A percentile compares a stretch with the other conserved stretches of the same genome.
These are phyloP conservation scores for Hypomyces perniciosus DNA, from an alignment of 2,329 filamentous ascomycete species.

Conservation along the genomic window DNA sequence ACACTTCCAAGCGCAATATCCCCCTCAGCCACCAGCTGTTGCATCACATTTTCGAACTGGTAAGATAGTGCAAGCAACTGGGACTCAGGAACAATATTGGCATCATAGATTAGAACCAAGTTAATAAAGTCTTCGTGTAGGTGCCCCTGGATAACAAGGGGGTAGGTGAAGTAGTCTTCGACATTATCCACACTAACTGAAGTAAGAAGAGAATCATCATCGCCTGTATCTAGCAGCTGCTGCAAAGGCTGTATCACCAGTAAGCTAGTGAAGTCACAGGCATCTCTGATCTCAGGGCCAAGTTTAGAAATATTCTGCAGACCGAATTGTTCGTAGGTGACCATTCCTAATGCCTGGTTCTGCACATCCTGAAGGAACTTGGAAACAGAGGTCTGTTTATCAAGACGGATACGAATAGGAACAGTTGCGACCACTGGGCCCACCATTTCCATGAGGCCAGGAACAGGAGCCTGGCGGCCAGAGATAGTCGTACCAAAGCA, in stretches of 20 bases:
- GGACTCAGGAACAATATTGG: not conserved
- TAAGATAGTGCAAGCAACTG: constrained; percentile 9
- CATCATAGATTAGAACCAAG: constrained; percentile 10
- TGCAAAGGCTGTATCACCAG: constrained; percentile 11
- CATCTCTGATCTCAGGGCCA: constrained; percentile 10
- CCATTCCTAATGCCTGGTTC: constrained; percentile 18
- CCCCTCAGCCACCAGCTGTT: constrained; percentile 11
- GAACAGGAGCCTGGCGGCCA: constrained; percentile 1
- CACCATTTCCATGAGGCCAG: not conserved
- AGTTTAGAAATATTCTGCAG: constrained; percentile 22
- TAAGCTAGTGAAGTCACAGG: constrained; percentile 9
- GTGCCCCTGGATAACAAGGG: constrained; percentile 11
- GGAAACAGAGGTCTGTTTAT: constrained; percentile 2
- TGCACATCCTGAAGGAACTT: constrained; percentile 17
- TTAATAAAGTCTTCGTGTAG: constrained; percentile 4
- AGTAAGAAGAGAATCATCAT: no score
- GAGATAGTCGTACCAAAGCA: constrained; percentile 7
- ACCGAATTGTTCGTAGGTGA: constrained; percentile 21
- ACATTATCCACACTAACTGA: not conserved
- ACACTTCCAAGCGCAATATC: not conserved
- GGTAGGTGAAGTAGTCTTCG: constrained; percentile 15
- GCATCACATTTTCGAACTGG: constrained; percentile 13
- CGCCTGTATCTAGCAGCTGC: no score
- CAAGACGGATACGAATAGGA: constrained; percentile 12
- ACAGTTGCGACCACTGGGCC: constrained; percentile 15